phyloP scores from a whole-genome alignment of 441 rosid species.

The Erodium trifolium region DNA sequence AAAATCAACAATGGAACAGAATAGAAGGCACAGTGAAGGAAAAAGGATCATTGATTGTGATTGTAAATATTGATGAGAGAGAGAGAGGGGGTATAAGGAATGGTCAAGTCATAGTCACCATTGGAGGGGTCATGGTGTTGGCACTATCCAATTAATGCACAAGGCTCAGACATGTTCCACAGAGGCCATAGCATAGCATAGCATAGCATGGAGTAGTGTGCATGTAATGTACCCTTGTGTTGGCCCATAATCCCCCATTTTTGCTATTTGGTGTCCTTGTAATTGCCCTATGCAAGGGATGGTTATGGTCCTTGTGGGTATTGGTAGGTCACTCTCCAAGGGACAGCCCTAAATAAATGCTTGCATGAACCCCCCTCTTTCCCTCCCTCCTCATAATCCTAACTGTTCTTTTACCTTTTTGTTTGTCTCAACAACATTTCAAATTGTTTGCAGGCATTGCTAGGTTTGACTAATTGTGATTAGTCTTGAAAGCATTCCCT shows the following conservation, averaged over 20 bases:
- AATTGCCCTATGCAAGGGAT: background rate
- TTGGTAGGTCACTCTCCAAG: background rate
- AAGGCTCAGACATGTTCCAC: background rate
- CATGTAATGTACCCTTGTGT: background rate
- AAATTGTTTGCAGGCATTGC: too few relatives aligned
- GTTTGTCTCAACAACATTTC: background rate
- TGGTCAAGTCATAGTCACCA: background rate
- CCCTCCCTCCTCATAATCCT: background rate
- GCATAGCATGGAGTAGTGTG: background rate
- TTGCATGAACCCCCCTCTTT: background rate
- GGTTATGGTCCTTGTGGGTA: background rate
- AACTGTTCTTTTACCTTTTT: background rate
- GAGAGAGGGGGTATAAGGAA: background rate
- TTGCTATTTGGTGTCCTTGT: background rate
- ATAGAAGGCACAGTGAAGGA: conserved; percentile 5
- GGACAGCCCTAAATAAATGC: background rate
- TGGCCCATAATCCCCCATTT: background rate
- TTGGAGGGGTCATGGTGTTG: conserved; percentile 20
- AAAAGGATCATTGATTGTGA: conserved; percentile 4
- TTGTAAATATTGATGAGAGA: background rate
- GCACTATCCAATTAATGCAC: conserved; percentile 46
- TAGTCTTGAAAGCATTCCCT: too few relatives aligned
- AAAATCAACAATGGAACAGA: conserved; percentile 6
- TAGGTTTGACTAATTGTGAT: too few relatives aligned
- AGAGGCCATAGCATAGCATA: background rate